Conservation (phyloP, 129 eudicot genomes). For the Oenanthe sinensis region DNA sequence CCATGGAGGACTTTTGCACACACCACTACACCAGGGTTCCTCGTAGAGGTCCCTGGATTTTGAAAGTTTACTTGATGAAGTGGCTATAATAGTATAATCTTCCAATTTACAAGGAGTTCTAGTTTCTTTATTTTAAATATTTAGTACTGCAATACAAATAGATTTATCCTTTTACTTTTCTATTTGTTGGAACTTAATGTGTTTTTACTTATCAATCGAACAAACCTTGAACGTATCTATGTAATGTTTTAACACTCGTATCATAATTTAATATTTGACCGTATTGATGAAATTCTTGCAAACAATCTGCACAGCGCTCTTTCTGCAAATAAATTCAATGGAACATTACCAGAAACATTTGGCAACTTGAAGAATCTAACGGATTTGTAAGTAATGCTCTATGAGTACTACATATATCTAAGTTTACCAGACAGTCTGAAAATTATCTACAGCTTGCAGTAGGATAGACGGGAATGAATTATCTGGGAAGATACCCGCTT, state of each 20-base stretch:
- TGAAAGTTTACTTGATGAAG: neutral
- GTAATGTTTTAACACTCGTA: neutral
- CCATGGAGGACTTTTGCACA: no score
- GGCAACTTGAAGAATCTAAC: constrained; percentile 33
- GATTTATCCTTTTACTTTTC: neutral
- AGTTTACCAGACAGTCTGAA: neutral
- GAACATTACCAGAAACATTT: constrained; percentile 42
- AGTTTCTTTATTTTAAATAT: neutral
- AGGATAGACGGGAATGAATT: constrained; percentile 38
- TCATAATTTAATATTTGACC: no score
- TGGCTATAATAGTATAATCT: neutral
- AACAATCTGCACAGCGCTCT: constrained; percentile 30
- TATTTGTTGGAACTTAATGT: neutral
- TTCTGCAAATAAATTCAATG: constrained; percentile 39
- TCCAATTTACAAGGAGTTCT: neutral
- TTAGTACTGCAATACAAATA: neutral
- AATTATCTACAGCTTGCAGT: constrained; percentile 22
- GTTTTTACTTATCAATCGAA: neutral
- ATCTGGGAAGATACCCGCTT: constrained; percentile 46
- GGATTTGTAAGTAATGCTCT: constrained; percentile 32
- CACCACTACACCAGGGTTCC: no score
- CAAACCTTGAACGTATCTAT: neutral
- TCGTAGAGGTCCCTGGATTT: no score
- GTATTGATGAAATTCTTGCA: no score
- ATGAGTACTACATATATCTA: neutral